phyloP scores from a whole-genome alignment of 2,329 filamentous ascomycete species.

The Venturiaceae sp. region DNA sequence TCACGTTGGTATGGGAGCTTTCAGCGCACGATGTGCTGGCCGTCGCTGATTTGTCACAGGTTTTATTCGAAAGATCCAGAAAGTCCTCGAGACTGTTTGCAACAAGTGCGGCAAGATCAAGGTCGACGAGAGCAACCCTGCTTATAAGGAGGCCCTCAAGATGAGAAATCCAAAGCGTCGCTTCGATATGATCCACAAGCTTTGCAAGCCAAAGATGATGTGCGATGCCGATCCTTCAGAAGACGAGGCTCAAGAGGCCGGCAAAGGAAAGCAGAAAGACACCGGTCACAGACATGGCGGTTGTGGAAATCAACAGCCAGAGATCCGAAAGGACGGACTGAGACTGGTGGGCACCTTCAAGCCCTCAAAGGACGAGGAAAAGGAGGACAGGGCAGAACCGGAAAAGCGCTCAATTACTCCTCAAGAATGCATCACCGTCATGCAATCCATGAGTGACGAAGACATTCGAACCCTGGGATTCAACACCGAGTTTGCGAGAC shows the following conservation, averaged over 20 bases:
- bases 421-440: constrained; percentile 74
- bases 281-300: constrained; percentile 59
- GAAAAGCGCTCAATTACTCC: constrained; percentile 79
- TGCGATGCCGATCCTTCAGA: constrained; percentile 73
- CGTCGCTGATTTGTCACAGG: constrained; percentile 44
- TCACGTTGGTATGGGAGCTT: constrained; percentile 53
- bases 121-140: constrained; percentile 84
- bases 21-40: neutral
- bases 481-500: constrained; percentile 88
- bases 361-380: constrained; percentile 59
- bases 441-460: constrained; percentile 72
- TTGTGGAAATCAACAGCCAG: constrained; percentile 85
- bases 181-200: constrained; percentile 84
- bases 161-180: constrained; percentile 89
- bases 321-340: constrained; percentile 77
- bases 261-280: constrained; percentile 41
- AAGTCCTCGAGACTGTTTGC: constrained; percentile 96
- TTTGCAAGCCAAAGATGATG: constrained; percentile 78
- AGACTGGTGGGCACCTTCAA: constrained; percentile 72
- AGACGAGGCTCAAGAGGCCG: constrained; percentile 40
- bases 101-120: constrained; percentile 98
- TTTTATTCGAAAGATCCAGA: constrained; percentile 99
- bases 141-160: constrained; percentile 71
- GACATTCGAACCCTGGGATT: constrained; percentile 83
- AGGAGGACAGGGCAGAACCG: constrained; percentile 50